A percentile compares a stretch with the other conserved stretches of the same genome.
Evolutionary conservation across 176 grass and related monocot species (phyloP).

Genomic region (Oryza nivara): DNA sequence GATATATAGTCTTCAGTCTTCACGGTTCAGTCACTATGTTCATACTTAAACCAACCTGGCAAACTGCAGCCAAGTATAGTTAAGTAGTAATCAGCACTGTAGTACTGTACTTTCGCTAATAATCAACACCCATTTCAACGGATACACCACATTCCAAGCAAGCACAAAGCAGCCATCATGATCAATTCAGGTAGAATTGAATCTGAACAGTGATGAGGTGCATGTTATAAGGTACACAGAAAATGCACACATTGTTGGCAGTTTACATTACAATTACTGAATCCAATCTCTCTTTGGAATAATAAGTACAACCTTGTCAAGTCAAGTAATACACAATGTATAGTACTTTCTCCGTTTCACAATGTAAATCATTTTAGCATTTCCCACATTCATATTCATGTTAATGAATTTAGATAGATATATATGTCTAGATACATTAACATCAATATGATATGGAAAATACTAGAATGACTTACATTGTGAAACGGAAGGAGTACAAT

Average conservation of each 20-base stretch:
- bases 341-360: too few relatives aligned
- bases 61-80: not conserved
- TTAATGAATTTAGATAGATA: too few relatives aligned
- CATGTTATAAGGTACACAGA: not conserved
- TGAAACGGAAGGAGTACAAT: too few relatives aligned
- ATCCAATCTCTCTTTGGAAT: not conserved
- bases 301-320: not conserved
- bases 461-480: too few relatives aligned
- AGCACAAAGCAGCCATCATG: not conserved
- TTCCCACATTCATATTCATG: too few relatives aligned
- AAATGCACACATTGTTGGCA: not conserved
- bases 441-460: too few relatives aligned
- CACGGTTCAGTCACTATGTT: too few relatives aligned
- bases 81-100: not conserved
- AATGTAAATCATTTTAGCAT: too few relatives aligned
- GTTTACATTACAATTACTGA: not conserved
- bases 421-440: too few relatives aligned
- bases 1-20: too few relatives aligned
- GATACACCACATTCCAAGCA: constrained; percentile 21
- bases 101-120: not conserved
- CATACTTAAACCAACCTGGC: not conserved
- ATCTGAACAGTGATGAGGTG: not conserved
- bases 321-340: too few relatives aligned
- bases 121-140: not conserved
- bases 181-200: not conserved